Evolutionary conservation across 2,329 filamentous ascomycete species (phyloP).

Genomic region (Clarireedia homoeocarpa): DNA sequence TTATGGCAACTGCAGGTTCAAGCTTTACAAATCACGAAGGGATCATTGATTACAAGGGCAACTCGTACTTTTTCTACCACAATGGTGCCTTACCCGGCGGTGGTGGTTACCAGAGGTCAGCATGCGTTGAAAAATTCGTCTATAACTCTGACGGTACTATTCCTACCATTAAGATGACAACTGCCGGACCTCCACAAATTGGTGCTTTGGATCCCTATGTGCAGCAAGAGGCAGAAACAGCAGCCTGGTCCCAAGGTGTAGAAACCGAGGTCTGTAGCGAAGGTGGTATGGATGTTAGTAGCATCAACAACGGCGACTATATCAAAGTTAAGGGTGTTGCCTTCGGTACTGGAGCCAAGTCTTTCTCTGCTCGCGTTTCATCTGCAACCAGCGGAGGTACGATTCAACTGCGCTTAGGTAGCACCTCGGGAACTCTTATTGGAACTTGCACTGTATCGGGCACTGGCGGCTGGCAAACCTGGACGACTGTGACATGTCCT

Average conservation of each 20-base stretch:
- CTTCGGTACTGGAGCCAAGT: background rate
- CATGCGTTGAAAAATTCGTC: too few species aligned
- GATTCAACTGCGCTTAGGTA: background rate
- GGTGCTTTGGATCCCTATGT: too few species aligned
- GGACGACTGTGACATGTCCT: background rate
- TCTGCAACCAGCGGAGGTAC: background rate
- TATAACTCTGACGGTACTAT: too few species aligned
- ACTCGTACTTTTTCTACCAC: slow-evolving; percentile 1
- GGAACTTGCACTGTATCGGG: background rate
- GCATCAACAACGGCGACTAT: slow-evolving; percentile 1
- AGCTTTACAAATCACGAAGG: background rate
- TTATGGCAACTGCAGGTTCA: background rate
- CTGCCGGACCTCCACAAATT: too few species aligned
- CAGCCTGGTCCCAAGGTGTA: too few species aligned
- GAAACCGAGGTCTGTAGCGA: background rate
- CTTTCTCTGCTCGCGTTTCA: background rate
- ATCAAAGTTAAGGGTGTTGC: slow-evolving; percentile 1
- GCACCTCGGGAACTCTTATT: background rate
- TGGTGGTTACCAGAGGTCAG: too few species aligned
- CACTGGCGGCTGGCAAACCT: background rate
- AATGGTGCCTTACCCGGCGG: too few species aligned
- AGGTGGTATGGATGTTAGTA: background rate
- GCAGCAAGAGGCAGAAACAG: too few species aligned
- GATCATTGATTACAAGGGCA: background rate
- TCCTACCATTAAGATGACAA: too few species aligned